Conservation (phyloP, 1,139 yeast species). For the Hyphopichia buzzinii region DNA sequence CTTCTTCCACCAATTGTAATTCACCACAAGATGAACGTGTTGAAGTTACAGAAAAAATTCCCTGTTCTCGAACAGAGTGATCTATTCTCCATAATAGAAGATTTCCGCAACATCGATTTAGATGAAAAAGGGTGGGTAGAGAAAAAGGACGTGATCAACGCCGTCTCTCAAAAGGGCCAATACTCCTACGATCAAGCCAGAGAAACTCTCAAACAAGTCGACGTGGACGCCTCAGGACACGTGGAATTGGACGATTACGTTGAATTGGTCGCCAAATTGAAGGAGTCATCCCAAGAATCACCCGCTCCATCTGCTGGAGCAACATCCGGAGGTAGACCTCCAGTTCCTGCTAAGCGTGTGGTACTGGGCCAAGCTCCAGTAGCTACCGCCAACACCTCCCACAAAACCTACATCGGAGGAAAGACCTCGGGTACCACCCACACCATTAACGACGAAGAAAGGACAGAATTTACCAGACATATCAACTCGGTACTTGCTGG, state of each 20-base stretch:
- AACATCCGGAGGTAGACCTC: conserved; percentile 10
- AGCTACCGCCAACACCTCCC: conserved; percentile 50
- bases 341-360: not conserved
- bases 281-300: conserved; percentile 33
- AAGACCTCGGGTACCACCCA: conserved; percentile 92
- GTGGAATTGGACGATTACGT: conserved; percentile 96
- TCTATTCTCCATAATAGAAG: conserved; percentile 78
- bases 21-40: conserved; percentile 42
- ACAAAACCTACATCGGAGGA: conserved; percentile 77
- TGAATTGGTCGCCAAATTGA: conserved; percentile 73
- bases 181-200: conserved; percentile 91
- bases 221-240: conserved; percentile 95
- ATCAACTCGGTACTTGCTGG: conserved; percentile 89
- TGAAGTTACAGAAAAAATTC: conserved; percentile 70
- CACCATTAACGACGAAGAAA: conserved; percentile 95
- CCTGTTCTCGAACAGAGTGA: conserved; percentile 86
- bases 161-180: conserved; percentile 74
- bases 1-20: conserved; percentile 1
- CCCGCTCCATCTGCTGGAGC: conserved; percentile 19
- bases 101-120: conserved; percentile 69
- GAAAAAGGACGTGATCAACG: conserved; percentile 83
- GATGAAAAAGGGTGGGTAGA: conserved; percentile 97
- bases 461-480: conserved; percentile 93
- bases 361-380: conserved; percentile 28
- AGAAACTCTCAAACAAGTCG: conserved; percentile 84